Evolutionary conservation across 176 grass and related monocot genomes (phyloP).

Genomic region (Urochloa ruziziensis): DNA sequence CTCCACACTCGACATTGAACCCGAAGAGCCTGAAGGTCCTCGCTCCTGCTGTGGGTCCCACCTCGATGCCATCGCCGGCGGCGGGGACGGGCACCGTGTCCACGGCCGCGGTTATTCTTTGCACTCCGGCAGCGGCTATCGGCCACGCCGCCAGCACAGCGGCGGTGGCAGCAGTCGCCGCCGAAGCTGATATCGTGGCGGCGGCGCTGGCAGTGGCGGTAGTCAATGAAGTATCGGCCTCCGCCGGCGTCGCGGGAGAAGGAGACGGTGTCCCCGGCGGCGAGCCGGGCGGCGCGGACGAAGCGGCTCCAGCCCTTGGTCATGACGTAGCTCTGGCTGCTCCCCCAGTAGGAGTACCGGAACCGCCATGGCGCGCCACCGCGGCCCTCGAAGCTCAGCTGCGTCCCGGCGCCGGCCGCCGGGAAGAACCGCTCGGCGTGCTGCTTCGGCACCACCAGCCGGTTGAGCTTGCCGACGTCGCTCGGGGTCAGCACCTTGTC

Average conservation of each 20-base stretch:
- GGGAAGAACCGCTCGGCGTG: conserved; percentile 73
- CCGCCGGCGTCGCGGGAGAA: conserved; percentile 39
- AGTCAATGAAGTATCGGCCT: conserved; percentile 42
- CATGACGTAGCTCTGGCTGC: conserved; percentile 87
- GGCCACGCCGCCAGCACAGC: neutral
- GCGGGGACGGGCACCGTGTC: neutral
- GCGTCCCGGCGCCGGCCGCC: conserved; percentile 33
- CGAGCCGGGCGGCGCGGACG: conserved; percentile 54
- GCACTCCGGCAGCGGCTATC: neutral
- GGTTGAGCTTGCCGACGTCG: conserved; percentile 90
- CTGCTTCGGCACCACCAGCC: conserved; percentile 84
- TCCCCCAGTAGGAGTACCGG: conserved; percentile 80
- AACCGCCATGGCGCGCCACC: conserved; percentile 51
- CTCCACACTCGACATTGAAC: conserved; percentile 55
- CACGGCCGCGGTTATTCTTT: conserved; percentile 10
- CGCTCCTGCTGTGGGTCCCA: neutral
- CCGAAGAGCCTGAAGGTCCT: conserved; percentile 73
- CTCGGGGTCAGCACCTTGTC: conserved; percentile 84
- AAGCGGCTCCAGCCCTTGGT: conserved; percentile 86
- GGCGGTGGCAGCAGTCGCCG: neutral
- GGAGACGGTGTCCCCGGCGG: conserved; percentile 58
- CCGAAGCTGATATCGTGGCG: conserved; percentile 27
- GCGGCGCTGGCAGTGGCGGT: conserved; percentile 26
- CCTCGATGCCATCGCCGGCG: neutral
- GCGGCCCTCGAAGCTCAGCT: conserved; percentile 55